Evolutionary conservation across 164 flowering plant genomes (phyloP), one percentile per base, ranked within the genome.

Genomic region (Magnolia changhungtana): DNA sequence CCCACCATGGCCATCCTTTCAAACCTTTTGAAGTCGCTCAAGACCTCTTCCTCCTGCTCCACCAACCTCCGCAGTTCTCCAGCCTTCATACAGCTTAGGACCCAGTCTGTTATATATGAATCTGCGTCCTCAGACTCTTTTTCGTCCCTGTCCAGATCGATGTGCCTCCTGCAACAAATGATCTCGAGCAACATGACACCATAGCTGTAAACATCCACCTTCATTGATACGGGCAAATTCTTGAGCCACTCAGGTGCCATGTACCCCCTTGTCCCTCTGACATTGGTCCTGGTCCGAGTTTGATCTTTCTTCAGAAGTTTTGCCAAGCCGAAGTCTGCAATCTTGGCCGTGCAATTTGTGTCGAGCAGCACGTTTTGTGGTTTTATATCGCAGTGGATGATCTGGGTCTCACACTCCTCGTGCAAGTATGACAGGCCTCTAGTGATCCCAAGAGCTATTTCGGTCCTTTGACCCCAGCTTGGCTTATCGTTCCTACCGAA

Each of bases 301-400:
- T 76, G 84, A 49, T 78, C 59, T 5, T 63, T 52, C 69, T 1
- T 52, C 72, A 82, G 67, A 61, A 82, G 81, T 65, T 79, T 82
- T 13, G 82, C 83, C 55, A 84, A 27, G n/a, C 86, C 86, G 74
- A 84, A 84, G 69, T 84, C 86, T 4, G 86, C 76, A 11, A 84
- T 81, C 66, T 84, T 84, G 0, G 81, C 81, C 6, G 72, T 78
- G 70, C 49, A 63, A 23, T 74, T 50, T 2, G 65, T 50, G 55
- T 76, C 83, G 19, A 78, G 75, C 20, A 81, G 75, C 51, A 81
- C 81, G 27, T 81, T 81, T 23, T 69, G 76, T 10, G 83, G 83
- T 77, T 81, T 81, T 31, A 81, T 78, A 58, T 81, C 83, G 19
- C 81, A 78, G 19, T 78, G 83, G 65, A 81, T 78, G 78, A 81